Percentiles rank a stretch among this genome's conserved stretches.
Conservation (phyloP, 1,284 basidiomycete genomes). For the Fomitopsis betulina region DNA sequence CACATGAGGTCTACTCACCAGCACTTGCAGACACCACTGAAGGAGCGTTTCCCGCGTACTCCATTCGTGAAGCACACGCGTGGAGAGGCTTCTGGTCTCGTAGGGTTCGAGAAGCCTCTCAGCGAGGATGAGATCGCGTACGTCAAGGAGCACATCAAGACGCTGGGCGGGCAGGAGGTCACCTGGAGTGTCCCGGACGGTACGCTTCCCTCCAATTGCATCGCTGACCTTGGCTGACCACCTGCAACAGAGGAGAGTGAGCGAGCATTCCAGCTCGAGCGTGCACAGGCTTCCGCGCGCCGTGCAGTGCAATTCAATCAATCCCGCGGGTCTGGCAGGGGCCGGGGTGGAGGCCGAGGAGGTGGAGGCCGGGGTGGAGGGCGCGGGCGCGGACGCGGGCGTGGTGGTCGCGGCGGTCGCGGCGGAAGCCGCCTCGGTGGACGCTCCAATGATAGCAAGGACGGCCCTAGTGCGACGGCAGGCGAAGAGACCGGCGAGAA, state of each 20-base stretch:
- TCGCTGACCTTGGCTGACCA: conserved; percentile 2
- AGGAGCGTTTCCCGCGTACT: conserved; percentile 71
- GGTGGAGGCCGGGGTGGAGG: conserved; percentile 42
- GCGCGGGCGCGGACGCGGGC: conserved; percentile 39
- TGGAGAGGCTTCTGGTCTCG: conserved; percentile 44
- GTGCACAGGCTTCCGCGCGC: conserved; percentile 62
- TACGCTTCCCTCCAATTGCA: conserved; percentile 27
- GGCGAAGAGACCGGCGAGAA: conserved; percentile 54
- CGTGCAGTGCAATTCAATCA: conserved; percentile 29
- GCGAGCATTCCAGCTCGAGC: conserved; percentile 65
- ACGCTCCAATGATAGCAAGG: conserved; percentile 27
- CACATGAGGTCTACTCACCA: conserved; percentile 8
- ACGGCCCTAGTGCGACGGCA: conserved; percentile 18
- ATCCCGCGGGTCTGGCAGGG: conserved; percentile 32
- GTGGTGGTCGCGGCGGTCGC: conserved; percentile 40
- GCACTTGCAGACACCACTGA: conserved; percentile 56
- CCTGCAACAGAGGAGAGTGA: conserved; percentile 49
- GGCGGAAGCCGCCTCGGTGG: conserved; percentile 31
- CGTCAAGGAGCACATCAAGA: conserved; percentile 58
- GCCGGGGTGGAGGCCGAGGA: conserved; percentile 37
- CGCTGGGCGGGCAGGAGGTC: conserved; percentile 57
- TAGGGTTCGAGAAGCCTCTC: conserved; percentile 54
- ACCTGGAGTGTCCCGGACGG: conserved; percentile 59
- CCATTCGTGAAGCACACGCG: conserved; percentile 69
- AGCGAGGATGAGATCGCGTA: conserved; percentile 63